Percentiles rank a stretch among this genome's conserved stretches.
Conservation (phyloP, 2,329 filamentous ascomycete genomes). For the Ophiostoma piceae region DNA sequence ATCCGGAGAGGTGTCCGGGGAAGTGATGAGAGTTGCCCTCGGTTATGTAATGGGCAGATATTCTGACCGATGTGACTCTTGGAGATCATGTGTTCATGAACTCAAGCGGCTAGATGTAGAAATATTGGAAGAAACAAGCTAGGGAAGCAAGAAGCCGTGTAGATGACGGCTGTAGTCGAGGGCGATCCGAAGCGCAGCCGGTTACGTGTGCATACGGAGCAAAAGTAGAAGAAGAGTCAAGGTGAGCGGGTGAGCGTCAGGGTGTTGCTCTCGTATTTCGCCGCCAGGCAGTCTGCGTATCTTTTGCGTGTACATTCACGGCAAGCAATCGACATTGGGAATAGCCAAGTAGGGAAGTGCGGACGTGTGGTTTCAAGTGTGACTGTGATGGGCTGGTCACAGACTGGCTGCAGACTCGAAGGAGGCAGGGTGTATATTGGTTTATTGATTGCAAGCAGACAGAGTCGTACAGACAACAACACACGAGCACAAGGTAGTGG, state of each 20-base stretch:
- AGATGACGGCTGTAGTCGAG: neutral
- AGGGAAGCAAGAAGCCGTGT: neutral
- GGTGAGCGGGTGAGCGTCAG: neutral
- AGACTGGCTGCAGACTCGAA: neutral
- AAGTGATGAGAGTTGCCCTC: neutral
- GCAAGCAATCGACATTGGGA: neutral
- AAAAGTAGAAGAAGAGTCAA: neutral
- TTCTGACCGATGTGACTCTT: neutral
- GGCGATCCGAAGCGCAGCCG: slow-evolving; percentile 9
- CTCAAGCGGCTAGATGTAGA: neutral
- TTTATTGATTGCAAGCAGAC: neutral
- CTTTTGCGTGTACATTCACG: neutral
- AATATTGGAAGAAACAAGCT: neutral
- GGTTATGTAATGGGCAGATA: neutral
- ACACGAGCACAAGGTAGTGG: neutral
- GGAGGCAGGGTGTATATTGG: neutral
- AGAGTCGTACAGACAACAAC: neutral
- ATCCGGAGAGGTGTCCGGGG: neutral
- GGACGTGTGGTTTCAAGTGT: neutral
- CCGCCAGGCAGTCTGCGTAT: neutral
- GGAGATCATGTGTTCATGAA: neutral
- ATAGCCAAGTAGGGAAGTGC: neutral
- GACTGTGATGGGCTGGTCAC: neutral
- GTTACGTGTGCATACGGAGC: neutral
- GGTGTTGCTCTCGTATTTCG: neutral